Evolutionary conservation across 1,284 basidiomycete genomes (phyloP).

Genomic region (Pterula multifida): DNA sequence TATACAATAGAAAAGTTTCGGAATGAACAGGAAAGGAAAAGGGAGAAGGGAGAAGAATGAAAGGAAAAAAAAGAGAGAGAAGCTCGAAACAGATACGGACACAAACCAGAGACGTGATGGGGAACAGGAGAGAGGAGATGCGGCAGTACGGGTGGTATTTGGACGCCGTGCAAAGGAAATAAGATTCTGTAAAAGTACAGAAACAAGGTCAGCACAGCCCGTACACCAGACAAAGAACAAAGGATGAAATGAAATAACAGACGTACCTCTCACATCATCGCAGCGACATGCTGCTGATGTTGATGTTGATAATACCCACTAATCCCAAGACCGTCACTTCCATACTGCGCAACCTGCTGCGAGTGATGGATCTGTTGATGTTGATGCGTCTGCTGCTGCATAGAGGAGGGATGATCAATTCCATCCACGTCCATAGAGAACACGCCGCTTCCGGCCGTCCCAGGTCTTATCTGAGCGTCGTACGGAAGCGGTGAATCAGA

Average conservation of each 20-base stretch:
- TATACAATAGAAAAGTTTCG: background rate
- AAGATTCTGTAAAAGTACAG: background rate
- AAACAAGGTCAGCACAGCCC: background rate
- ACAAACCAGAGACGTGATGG: background rate
- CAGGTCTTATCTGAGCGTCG: background rate
- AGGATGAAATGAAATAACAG: background rate
- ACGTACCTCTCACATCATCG: background rate
- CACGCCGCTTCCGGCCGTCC: background rate
- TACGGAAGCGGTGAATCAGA: background rate
- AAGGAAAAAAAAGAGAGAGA: background rate
- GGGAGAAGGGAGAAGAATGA: background rate
- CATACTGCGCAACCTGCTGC: background rate
- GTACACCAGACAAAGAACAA: too few relatives aligned
- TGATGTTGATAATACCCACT: too few relatives aligned
- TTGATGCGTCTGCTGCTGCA: background rate
- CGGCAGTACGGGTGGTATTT: background rate
- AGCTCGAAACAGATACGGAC: background rate
- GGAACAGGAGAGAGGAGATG: background rate
- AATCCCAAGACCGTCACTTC: too few relatives aligned
- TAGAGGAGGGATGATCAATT: background rate
- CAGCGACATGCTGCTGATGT: background rate
- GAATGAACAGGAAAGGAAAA: background rate
- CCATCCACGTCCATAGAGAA: background rate
- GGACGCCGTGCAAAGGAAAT: background rate
- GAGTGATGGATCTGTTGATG: background rate